Evolutionary conservation across 352 stramenopile genomes (phyloP).

Genomic region (Globisporangium emineosum): DNA sequence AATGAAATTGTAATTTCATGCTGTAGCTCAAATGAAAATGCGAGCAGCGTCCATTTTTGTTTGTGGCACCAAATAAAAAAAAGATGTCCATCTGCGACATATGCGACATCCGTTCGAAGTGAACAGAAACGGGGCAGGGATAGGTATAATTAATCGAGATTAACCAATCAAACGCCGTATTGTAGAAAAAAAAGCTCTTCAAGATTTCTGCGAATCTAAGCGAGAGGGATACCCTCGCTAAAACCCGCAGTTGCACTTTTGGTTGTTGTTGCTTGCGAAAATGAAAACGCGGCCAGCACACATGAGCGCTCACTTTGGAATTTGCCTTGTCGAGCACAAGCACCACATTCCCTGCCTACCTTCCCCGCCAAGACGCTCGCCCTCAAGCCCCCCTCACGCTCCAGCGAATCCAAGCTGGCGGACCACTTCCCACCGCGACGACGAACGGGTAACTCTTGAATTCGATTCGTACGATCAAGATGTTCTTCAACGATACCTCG

Average conservation of each 20-base stretch:
- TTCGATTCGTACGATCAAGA: neutral
- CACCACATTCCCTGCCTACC: neutral
- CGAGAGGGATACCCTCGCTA: neutral
- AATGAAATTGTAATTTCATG: neutral
- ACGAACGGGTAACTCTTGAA: neutral
- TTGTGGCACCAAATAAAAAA: neutral
- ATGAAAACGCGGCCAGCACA: neutral
- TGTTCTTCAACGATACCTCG: slow-evolving; percentile 16
- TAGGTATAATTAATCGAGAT: slow-evolving; percentile 1
- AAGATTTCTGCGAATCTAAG: slow-evolving; percentile 3
- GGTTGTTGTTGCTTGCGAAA: neutral
- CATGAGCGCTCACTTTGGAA: slow-evolving; percentile 15
- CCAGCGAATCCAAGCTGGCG: slow-evolving; percentile 7
- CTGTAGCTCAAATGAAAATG: neutral
- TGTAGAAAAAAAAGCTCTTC: slow-evolving; percentile 9
- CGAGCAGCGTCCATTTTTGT: neutral
- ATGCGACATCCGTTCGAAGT: slow-evolving; percentile 1
- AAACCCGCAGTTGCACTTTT: neutral
- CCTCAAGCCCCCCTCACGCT: neutral
- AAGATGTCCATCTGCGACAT: slow-evolving; percentile 15
- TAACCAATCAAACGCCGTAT: slow-evolving; percentile 9
- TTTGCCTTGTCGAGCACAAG: slow-evolving; percentile 19
- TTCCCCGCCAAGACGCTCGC: slow-evolving; percentile 5
- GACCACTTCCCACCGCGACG: neutral
- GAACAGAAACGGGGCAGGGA: neutral